Evolutionary conservation across 176 grass and related monocot species (phyloP).

Genomic region (Zoysia japonica): DNA sequence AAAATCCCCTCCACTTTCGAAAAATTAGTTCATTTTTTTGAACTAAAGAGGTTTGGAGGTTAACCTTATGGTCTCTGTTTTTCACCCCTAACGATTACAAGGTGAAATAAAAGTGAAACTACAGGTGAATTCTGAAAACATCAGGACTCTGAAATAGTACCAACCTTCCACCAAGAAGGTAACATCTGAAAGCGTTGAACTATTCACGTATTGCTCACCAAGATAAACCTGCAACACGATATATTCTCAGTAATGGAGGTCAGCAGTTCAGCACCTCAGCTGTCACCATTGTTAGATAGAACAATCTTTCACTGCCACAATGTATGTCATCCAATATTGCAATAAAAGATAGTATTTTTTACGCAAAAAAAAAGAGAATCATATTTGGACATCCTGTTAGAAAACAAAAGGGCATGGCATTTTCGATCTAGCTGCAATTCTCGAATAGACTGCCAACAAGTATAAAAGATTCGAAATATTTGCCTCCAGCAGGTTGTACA

Average conservation of each 20-base stretch:
- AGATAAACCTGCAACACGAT: conserved; percentile 80
- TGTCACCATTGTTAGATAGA: conserved; percentile 19
- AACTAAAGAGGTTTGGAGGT: no score
- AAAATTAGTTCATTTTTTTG: no score
- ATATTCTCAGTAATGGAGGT: conserved; percentile 1
- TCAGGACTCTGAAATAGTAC: conserved; percentile 30
- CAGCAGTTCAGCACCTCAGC: background rate
- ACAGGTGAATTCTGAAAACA: conserved; percentile 5
- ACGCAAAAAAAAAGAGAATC: background rate
- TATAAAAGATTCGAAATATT: conserved; percentile 13
- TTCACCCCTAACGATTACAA: background rate
- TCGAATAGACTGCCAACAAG: conserved; percentile 12
- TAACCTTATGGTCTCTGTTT: no score
- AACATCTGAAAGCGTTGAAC: conserved; percentile 90
- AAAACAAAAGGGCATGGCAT: background rate
- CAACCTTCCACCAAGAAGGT: conserved; percentile 98
- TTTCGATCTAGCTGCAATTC: conserved; percentile 13
- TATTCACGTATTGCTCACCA: conserved; percentile 96
- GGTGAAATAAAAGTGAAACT: conserved; percentile 4
- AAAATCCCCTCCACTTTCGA: no score
- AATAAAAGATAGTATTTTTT: background rate
- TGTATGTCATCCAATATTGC: conserved; percentile 4
- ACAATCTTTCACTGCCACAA: background rate
- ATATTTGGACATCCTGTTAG: background rate
- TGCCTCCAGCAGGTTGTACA: conserved; percentile 24